A percentile compares a stretch with the other conserved stretches of the same genome.
These are phyloP conservation scores for Cordyceps tenuipes DNA, from an alignment of 2,329 filamentous ascomycete genomes.

Conservation along the genomic window DNA sequence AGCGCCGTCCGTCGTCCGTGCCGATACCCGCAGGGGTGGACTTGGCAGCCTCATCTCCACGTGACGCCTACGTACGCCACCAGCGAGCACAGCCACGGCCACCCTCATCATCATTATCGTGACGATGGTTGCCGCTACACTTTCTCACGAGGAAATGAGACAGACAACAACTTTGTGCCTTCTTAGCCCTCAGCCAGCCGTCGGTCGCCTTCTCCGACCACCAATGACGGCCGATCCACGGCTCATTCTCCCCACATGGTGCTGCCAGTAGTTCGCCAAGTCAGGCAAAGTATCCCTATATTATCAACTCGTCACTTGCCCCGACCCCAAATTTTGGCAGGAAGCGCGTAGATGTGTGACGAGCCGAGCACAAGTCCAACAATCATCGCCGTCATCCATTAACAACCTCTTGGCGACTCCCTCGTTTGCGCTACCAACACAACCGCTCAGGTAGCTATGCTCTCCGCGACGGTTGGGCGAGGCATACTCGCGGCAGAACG, in stretches of 20 bases:
- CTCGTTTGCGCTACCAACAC: too few relatives aligned
- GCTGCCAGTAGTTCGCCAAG: background rate
- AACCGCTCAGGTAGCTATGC: too few relatives aligned
- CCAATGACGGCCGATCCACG: background rate
- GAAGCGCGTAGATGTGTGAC: background rate
- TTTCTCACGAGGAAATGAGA: too few relatives aligned
- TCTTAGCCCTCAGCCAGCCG: background rate
- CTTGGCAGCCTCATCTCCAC: constrained; percentile 2
- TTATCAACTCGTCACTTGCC: background rate
- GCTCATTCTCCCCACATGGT: background rate
- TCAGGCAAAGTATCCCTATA: too few relatives aligned
- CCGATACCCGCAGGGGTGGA: constrained; percentile 3
- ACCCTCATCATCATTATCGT: too few relatives aligned
- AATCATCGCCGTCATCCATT: background rate
- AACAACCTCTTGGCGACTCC: background rate
- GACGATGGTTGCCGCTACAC: background rate
- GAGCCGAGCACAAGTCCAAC: background rate
- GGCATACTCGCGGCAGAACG: background rate
- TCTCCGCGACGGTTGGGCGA: background rate
- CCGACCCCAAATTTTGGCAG: too few relatives aligned
- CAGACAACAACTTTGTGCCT: background rate
- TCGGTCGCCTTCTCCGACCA: background rate
- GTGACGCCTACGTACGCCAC: constrained; percentile 7
- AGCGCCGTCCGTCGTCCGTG: background rate
- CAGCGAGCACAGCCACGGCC: background rate